Evolutionary conservation across 371 early-diverging fungal genomes (phyloP), one percentile per base, ranked within the genome.

Genomic region (Lichtheimia ramosa): DNA sequence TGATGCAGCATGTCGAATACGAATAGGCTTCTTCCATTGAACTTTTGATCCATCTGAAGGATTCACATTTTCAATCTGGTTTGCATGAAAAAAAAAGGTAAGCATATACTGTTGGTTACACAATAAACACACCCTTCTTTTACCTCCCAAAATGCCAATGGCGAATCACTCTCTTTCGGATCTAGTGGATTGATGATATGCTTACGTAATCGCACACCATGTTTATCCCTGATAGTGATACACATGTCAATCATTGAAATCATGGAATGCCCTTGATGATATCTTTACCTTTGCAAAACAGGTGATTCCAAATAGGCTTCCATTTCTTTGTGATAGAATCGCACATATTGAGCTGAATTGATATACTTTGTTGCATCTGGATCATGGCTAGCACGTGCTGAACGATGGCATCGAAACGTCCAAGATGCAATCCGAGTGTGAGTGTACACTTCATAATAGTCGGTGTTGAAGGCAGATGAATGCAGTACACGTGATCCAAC

Each of bases 241-340:
- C 7, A 6, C 46, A 46, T 10, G 10, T 34, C 2, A 34, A 10
- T 10, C 10, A 34, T 8, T 34, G 34, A 34, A 34, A 4, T 8
- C 34, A 10, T 34, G 6, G 10, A 34, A 8, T 34, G 10, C 10
- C 6, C 5, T 28, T 28, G 28, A 10, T 34, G 10, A 34, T 0
- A 34, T 43, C n/a, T 49, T 61, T 61, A 71, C 75, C 71, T 50
- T 34, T 54, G 41, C 20, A 62, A 42, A 3, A 65, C 61, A 20
- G 67, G 63, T 15, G 68, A 65, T 25, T 74, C 67, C 21, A 81
- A 41, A 58, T 85, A 85, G 10, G 71, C 79, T 49, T 79, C 81
- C 64, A 71, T 73, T 56, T 85, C 85, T 54, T 82, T 82, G 53
- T 85, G 85, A 56, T 82, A 85, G 20, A 85, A 68, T 2, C 83